Percentiles rank a stretch among this genome's conserved stretches.
Conservation (phyloP, 148 eudicot species). For the Amaranthus cruentus region DNA sequence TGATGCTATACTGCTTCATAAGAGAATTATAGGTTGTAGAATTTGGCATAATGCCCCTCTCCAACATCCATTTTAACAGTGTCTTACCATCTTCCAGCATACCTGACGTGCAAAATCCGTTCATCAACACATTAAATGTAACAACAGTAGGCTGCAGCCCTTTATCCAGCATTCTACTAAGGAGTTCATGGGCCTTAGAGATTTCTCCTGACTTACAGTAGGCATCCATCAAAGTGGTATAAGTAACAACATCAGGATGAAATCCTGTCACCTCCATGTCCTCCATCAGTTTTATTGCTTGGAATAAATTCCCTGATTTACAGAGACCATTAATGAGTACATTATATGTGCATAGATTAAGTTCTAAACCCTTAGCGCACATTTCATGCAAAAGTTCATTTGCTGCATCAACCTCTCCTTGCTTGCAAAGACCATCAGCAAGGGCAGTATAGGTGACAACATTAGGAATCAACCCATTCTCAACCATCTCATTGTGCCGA, state of each 20-base stretch:
- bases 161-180: conserved; percentile 63
- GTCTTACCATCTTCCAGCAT: conserved; percentile 82
- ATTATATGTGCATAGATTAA: conserved; percentile 73
- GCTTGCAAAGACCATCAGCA: conserved; percentile 86
- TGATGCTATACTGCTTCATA: conserved; percentile 68
- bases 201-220: conserved; percentile 78
- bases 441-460: conserved; percentile 86
- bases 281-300: conserved; percentile 62
- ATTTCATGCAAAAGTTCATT: conserved; percentile 82
- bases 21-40: conserved; percentile 81
- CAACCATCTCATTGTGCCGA: conserved; percentile 80
- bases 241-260: conserved; percentile 67
- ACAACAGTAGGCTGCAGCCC: conserved; percentile 79
- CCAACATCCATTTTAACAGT: conserved; percentile 84
- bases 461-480: conserved; percentile 57
- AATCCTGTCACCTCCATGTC: conserved; percentile 72
- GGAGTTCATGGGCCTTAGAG: conserved; percentile 63
- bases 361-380: conserved; percentile 65
- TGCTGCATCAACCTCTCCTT: conserved; percentile 73
- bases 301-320: conserved; percentile 59
- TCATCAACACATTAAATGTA: conserved; percentile 87
- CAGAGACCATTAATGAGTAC: conserved; percentile 78
- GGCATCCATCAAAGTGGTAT: conserved; percentile 89
- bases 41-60: conserved; percentile 71
- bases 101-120: conserved; percentile 78